phyloP scores from a whole-genome alignment of 495 filamentous ascomycete species.

The Penicillium dipodomyicola region DNA sequence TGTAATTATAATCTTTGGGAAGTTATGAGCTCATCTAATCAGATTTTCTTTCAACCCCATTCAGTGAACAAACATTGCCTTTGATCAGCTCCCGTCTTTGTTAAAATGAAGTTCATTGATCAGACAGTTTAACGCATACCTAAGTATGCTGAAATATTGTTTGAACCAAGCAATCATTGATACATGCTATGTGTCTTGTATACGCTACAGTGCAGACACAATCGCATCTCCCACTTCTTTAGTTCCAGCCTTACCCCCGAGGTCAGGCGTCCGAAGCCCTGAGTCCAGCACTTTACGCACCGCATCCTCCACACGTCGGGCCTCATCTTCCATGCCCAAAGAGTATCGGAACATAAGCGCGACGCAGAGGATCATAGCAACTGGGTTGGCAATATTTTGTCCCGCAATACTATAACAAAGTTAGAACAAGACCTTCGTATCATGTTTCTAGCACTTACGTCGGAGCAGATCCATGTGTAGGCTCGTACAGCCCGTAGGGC shows the following conservation, averaged over 20 bases:
- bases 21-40: no score
- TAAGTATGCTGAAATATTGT: no score
- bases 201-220: constrained; percentile 63
- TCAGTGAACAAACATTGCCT: constrained; percentile 6
- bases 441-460: constrained; percentile 28
- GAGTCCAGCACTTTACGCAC: constrained; percentile 74
- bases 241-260: constrained; percentile 71
- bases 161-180: background rate
- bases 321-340: constrained; percentile 69
- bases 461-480: constrained; percentile 43
- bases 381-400: constrained; percentile 55
- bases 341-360: constrained; percentile 94
- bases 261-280: constrained; percentile 72
- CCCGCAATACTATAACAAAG: constrained; percentile 31
- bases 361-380: constrained; percentile 81
- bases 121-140: background rate
- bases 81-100: background rate
- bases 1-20: background rate
- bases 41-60: background rate
- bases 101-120: background rate
- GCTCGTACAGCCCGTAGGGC: constrained; percentile 43
- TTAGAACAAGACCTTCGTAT: background rate
- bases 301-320: constrained; percentile 72
- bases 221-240: constrained; percentile 81
- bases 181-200: background rate